Percentiles rank a stretch among this genome's conserved stretches.
Evolutionary conservation across 305 asterid species (phyloP).

Genomic region (Euphrasia arctica): DNA sequence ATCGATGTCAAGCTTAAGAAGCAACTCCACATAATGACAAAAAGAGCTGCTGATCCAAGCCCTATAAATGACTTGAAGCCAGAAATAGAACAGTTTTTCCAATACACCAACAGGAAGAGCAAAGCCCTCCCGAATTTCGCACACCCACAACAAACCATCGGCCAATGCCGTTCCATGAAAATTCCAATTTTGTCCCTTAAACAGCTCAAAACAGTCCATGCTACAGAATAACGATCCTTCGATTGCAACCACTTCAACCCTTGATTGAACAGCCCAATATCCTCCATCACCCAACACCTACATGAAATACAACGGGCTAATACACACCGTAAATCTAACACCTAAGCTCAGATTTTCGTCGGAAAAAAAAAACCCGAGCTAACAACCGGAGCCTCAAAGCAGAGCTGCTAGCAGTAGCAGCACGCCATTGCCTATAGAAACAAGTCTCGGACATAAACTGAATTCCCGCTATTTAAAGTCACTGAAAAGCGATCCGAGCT

Average conservation of each 20-base stretch:
- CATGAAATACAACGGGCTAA: conserved; percentile 20
- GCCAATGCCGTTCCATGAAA: conserved; percentile 91
- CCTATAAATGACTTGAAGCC: conserved; percentile 69
- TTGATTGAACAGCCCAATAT: conserved; percentile 91
- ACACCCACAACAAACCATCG: conserved; percentile 82
- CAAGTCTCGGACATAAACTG: conserved; percentile 31
- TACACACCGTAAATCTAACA: conserved; percentile 30
- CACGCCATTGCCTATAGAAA: background rate
- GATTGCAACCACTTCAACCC: conserved; percentile 91
- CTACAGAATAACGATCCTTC: conserved; percentile 65
- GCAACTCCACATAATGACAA: conserved; percentile 97
- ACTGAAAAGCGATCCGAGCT: conserved; percentile 25
- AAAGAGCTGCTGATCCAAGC: conserved; percentile 89
- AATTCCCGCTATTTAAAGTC: conserved; percentile 26
- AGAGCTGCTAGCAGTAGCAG: conserved; percentile 23
- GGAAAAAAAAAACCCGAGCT: conserved; percentile 17
- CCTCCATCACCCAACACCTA: conserved; percentile 68
- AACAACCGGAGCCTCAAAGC: background rate
- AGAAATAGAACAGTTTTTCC: conserved; percentile 71
- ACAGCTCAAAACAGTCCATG: conserved; percentile 50
- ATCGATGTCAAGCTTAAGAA: conserved; percentile 93
- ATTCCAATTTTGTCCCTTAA: conserved; percentile 69
- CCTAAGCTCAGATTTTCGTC: conserved; percentile 22
- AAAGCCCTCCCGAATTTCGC: conserved; percentile 50
- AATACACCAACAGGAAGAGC: conserved; percentile 55